phyloP scores from a whole-genome alignment of 805 yeast species.

The Pichia deserticola region DNA sequence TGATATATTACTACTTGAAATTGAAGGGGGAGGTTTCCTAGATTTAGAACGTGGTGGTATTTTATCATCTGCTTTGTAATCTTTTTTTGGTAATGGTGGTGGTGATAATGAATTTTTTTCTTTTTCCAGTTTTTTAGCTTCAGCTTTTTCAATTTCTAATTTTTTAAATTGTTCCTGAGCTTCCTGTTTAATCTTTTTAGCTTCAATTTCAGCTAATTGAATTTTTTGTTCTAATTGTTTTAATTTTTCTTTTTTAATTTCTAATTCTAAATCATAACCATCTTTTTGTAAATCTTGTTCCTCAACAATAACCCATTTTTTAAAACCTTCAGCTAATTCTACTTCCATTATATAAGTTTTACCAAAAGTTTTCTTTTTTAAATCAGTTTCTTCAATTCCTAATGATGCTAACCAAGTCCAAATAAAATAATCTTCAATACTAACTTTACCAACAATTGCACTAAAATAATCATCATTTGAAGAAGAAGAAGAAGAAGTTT shows the following conservation, averaged over 20 bases:
- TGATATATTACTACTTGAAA: too few relatives aligned
- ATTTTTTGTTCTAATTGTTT: slow-evolving; percentile 24
- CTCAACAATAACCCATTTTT: slow-evolving; percentile 71
- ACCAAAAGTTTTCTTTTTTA: slow-evolving; percentile 66
- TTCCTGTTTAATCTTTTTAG: slow-evolving; percentile 14
- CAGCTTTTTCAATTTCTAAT: slow-evolving; percentile 1
- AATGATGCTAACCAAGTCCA: slow-evolving; percentile 87
- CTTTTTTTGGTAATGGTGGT: slow-evolving; percentile 16
- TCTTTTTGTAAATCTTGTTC: slow-evolving; percentile 46
- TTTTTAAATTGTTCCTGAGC: slow-evolving; percentile 1
- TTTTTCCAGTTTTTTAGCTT: neutral
- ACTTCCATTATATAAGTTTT: slow-evolving; percentile 77
- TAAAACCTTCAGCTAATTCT: slow-evolving; percentile 64
- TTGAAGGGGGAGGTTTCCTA: slow-evolving; percentile 8
- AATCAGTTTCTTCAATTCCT: slow-evolving; percentile 63
- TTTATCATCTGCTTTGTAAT: slow-evolving; percentile 1
- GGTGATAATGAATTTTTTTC: slow-evolving; percentile 3
- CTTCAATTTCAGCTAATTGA: slow-evolving; percentile 22
- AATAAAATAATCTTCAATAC: slow-evolving; percentile 79
- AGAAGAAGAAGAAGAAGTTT: slow-evolving; percentile 11
- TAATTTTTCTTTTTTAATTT: slow-evolving; percentile 27
- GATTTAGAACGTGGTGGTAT: slow-evolving; percentile 5
- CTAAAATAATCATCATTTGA: slow-evolving; percentile 29
- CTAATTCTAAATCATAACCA: slow-evolving; percentile 30
- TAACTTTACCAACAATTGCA: slow-evolving; percentile 49